Evolutionary conservation across 257 asterid genomes (phyloP).

Genomic region (Osmanthus fragrans): DNA sequence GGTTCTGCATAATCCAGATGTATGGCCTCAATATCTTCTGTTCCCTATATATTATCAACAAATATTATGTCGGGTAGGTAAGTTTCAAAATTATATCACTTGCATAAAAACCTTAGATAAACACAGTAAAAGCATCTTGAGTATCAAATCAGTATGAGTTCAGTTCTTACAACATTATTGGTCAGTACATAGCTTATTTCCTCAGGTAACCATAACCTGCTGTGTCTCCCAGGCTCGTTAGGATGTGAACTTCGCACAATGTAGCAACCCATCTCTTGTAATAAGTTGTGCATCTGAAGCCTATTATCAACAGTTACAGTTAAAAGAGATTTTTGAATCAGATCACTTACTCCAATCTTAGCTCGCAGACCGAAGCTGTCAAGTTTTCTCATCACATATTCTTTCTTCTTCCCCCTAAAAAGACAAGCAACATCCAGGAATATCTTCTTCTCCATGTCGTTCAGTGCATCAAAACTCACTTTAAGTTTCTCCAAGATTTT

Average conservation of each 20-base stretch:
- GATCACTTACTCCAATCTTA: conserved; percentile 16
- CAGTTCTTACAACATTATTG: conserved; percentile 7
- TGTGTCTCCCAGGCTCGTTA: conserved; percentile 1
- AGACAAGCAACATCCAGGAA: conserved; percentile 21
- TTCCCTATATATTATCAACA: conserved; percentile 12
- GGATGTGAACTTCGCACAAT: conserved; percentile 16
- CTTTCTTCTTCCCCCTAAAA: conserved; percentile 12
- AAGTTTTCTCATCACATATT: not conserved
- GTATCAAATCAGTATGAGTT: not conserved
- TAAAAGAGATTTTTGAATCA: conserved; percentile 21
- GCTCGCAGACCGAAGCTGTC: conserved; percentile 13
- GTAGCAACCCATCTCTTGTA: conserved; percentile 25
- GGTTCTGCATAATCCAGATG: conserved; percentile 4
- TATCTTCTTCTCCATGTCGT: not conserved
- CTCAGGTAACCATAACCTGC: conserved; percentile 15
- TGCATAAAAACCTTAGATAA: not conserved
- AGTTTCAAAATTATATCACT: too few relatives aligned
- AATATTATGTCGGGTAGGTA: not conserved
- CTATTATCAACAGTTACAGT: conserved; percentile 15
- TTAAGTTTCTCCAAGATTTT: not conserved
- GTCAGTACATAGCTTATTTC: conserved; percentile 15
- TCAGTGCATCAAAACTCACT: not conserved
- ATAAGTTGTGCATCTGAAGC: conserved; percentile 22
- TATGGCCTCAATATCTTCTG: conserved; percentile 16
- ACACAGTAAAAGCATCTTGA: not conserved